These are phyloP conservation scores for Colletotrichum limetticola DNA, from an alignment of 2,329 filamentous ascomycete species.

Conservation along the genomic window DNA sequence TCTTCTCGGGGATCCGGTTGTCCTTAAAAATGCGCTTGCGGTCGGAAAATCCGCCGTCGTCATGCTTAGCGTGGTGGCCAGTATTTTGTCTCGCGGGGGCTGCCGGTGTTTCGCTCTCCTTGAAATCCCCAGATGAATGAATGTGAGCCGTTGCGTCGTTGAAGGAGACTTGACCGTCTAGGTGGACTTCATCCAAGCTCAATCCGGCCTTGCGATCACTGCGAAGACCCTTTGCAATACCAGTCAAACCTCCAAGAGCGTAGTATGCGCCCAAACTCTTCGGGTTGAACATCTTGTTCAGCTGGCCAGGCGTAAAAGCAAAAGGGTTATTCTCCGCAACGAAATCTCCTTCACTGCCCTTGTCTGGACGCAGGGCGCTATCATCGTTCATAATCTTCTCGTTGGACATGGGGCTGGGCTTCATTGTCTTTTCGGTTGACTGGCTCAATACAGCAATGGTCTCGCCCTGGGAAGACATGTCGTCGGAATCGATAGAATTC, in stretches of 20 bases:
- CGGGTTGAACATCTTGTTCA: slow-evolving; percentile 89
- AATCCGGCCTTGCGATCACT: slow-evolving; percentile 79
- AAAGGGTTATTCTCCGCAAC: slow-evolving; percentile 83
- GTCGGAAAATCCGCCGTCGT: slow-evolving; percentile 62
- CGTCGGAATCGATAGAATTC: slow-evolving; percentile 76
- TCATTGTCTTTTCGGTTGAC: slow-evolving; percentile 56
- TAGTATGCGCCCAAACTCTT: slow-evolving; percentile 88
- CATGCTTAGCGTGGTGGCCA: background rate
- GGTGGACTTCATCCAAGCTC: slow-evolving; percentile 76
- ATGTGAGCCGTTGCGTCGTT: slow-evolving; percentile 68
- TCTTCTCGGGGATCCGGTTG: slow-evolving; percentile 78
- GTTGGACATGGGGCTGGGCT: slow-evolving; percentile 53
- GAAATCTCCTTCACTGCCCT: slow-evolving; percentile 81
- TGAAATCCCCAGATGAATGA: slow-evolving; percentile 30
- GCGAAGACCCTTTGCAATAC: slow-evolving; percentile 82
- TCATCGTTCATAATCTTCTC: slow-evolving; percentile 71
- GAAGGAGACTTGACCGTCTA: slow-evolving; percentile 77
- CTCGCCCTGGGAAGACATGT: slow-evolving; percentile 70
- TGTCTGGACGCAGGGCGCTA: slow-evolving; percentile 79
- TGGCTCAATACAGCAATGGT: slow-evolving; percentile 64
- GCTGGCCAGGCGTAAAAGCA: slow-evolving; percentile 83
- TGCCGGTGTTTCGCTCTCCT: slow-evolving; percentile 2
- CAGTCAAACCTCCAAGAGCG: slow-evolving; percentile 79
- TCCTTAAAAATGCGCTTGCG: slow-evolving; percentile 77
- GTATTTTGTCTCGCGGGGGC: slow-evolving; percentile 4